phyloP scores from a whole-genome alignment of 108 stramenopile genomes.

The Pseudonitzschia multiseries region DNA sequence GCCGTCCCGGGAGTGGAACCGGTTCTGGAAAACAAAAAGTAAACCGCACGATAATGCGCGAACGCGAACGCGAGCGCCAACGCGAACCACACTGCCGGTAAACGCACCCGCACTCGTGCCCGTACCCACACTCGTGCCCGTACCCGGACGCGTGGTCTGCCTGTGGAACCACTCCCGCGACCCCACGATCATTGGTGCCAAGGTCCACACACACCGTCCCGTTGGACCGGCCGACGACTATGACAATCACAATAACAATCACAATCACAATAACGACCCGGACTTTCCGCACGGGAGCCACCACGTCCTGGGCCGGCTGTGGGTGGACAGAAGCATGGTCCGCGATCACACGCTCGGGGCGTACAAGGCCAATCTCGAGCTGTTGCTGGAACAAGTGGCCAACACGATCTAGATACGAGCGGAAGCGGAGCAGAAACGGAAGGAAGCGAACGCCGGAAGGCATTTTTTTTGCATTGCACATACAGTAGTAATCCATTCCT shows the following conservation, averaged over 20 bases:
- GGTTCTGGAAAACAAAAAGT: neutral
- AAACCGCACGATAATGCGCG: too few species aligned
- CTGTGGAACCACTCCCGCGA: constrained; percentile 39
- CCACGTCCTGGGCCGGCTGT: constrained; percentile 11
- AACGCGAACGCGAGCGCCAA: too few species aligned
- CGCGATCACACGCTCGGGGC: constrained; percentile 24
- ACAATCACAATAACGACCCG: too few species aligned
- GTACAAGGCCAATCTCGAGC: constrained; percentile 19
- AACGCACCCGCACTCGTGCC: neutral
- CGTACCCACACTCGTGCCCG: constrained; percentile 25
- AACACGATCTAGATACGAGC: constrained; percentile 43
- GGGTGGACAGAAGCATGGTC: constrained; percentile 24
- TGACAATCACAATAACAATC: too few species aligned
- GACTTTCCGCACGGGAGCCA: constrained; percentile 6
- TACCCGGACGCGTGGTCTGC: constrained; percentile 40
- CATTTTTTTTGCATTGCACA: too few species aligned
- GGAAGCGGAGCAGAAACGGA: too few species aligned
- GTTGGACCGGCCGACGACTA: neutral
- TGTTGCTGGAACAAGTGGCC: constrained; percentile 25
- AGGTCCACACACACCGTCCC: constrained; percentile 47
- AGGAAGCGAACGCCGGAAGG: too few species aligned
- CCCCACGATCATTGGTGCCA: constrained; percentile 20
- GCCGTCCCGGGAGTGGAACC: neutral
- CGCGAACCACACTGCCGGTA: too few species aligned
- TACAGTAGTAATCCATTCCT: too few species aligned